Conservation (phyloP, 169 alveolate species). For the Theileria sp. region DNA sequence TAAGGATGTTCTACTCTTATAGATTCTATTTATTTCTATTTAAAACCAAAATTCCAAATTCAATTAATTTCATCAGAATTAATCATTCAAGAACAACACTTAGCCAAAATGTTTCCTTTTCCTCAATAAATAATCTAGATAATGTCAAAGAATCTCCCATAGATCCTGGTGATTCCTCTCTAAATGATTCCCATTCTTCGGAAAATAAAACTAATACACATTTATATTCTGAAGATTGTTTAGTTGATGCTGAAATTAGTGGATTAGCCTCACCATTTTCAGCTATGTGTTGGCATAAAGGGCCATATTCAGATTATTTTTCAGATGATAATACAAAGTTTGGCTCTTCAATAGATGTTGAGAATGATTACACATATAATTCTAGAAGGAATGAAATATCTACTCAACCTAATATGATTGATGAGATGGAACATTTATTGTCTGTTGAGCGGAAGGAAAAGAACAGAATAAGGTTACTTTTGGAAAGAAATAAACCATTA, state of each 20-base stretch:
- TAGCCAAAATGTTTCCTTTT: neutral
- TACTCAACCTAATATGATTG: conserved; percentile 9
- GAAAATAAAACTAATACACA: neutral
- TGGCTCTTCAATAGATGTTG: neutral
- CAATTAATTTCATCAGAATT: neutral
- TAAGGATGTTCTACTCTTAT: neutral
- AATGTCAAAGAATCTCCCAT: neutral
- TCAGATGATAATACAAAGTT: neutral
- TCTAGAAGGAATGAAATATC: neutral
- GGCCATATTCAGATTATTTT: conserved; percentile 16
- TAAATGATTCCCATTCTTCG: neutral
- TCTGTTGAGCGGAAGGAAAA: conserved; percentile 37
- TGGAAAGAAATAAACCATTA: conserved; percentile 28
- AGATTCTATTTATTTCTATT: neutral
- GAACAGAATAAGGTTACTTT: conserved; percentile 35
- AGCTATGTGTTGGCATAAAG: conserved; percentile 62
- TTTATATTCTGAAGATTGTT: conserved; percentile 16
- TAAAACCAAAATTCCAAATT: neutral
- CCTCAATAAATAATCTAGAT: neutral
- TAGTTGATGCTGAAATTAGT: conserved; percentile 33
- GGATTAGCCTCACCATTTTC: conserved; percentile 50
- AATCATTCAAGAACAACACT: neutral
- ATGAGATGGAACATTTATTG: conserved; percentile 51
- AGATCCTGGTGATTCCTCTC: neutral
- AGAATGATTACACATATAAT: neutral